Conservation (phyloP, 1,284 basidiomycete genomes). For the Sanguinoderma infundibulare region DNA sequence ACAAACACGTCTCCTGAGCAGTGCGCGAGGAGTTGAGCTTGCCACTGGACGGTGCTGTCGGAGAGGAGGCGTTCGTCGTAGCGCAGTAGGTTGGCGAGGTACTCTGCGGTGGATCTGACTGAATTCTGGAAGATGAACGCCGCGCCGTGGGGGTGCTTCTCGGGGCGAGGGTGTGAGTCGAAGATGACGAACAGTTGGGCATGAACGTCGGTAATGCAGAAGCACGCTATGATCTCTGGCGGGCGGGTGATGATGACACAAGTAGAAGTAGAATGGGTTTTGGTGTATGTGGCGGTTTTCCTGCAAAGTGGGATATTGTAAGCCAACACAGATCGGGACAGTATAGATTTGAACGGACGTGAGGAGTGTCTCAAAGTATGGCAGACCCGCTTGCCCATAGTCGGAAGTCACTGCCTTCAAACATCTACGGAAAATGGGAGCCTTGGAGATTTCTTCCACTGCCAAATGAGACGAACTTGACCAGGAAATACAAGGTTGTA, state of each 20-base stretch:
- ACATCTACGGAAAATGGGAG: slow-evolving; percentile 41
- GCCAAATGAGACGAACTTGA: slow-evolving; percentile 56
- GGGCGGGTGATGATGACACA: slow-evolving; percentile 63
- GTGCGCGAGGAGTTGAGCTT: slow-evolving; percentile 62
- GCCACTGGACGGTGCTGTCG: slow-evolving; percentile 57
- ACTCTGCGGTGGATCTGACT: slow-evolving; percentile 43
- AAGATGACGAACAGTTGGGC: slow-evolving; percentile 56
- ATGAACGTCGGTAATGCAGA: slow-evolving; percentile 46
- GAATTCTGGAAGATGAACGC: slow-evolving; percentile 56
- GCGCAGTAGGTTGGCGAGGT: slow-evolving; percentile 53
- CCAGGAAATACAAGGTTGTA: slow-evolving; percentile 43
- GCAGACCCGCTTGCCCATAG: slow-evolving; percentile 43
- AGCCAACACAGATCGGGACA: not conserved
- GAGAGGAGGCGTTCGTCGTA: slow-evolving; percentile 49
- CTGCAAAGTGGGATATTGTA: not conserved
- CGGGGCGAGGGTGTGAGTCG: slow-evolving; percentile 64
- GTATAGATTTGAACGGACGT: slow-evolving; percentile 39
- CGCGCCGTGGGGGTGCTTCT: slow-evolving; percentile 57
- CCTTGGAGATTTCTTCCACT: slow-evolving; percentile 47
- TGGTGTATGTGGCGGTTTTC: slow-evolving; percentile 30
- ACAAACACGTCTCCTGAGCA: slow-evolving; percentile 61
- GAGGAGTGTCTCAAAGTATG: slow-evolving; percentile 48
- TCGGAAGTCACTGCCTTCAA: slow-evolving; percentile 43
- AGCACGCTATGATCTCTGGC: slow-evolving; percentile 65
- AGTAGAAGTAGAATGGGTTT: slow-evolving; percentile 43